These are phyloP conservation scores for Bipolaris zeicola DNA, from an alignment of 2,329 filamentous ascomycete genomes.

Conservation along the genomic window DNA sequence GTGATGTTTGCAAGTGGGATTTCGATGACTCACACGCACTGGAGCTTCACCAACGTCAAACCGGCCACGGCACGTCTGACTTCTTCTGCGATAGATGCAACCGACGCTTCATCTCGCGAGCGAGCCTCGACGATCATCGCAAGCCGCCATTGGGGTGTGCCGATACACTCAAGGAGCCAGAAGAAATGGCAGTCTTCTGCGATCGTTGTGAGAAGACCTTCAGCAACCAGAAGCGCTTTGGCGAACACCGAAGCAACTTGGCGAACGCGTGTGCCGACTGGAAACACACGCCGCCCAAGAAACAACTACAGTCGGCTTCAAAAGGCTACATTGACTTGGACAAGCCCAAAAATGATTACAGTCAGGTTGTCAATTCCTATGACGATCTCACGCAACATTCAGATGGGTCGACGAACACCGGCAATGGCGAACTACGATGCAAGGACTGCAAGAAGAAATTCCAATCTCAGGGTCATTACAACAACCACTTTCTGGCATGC, in stretches of 20 bases:
- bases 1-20: conserved; percentile 18
- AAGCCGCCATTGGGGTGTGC: conserved; percentile 15
- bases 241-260: conserved; percentile 18
- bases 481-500: conserved; percentile 35
- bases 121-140: conserved; percentile 6
- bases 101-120: conserved; percentile 3
- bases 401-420: conserved; percentile 12
- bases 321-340: conserved; percentile 19
- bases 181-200: conserved; percentile 9
- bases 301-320: not conserved
- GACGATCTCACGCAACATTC: conserved; percentile 6
- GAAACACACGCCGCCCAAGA: conserved; percentile 8
- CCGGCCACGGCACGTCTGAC: conserved; percentile 12
- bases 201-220: conserved; percentile 22
- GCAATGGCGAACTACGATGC: conserved; percentile 17
- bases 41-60: conserved; percentile 23
- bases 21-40: conserved; percentile 30
- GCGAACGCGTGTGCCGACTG: conserved; percentile 23
- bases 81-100: conserved; percentile 12
- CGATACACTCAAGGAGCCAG: not conserved
- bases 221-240: conserved; percentile 10
- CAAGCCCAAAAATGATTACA: conserved; percentile 6
- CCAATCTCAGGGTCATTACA: conserved; percentile 16
- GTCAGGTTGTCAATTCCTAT: conserved; percentile 6
- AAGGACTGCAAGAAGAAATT: conserved; percentile 30